A percentile compares a stretch with the other conserved stretches of the same genome.
phyloP scores from a whole-genome alignment of 768 basidiomycete species.

The Mycena haematopus region DNA sequence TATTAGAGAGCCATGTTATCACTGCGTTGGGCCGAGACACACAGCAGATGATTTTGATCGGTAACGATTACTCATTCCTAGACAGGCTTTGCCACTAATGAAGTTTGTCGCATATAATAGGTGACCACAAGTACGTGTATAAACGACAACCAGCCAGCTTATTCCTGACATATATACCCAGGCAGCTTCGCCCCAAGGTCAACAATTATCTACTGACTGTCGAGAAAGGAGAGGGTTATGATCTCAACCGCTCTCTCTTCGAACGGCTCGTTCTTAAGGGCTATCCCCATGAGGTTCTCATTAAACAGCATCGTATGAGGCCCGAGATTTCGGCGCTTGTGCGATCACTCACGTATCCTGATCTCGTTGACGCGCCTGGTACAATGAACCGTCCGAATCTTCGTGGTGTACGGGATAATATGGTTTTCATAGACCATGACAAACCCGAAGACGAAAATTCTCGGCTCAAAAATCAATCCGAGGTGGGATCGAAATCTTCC shows the following conservation, averaged over 20 bases:
- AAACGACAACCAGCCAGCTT: neutral
- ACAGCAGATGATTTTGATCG: conserved; percentile 67
- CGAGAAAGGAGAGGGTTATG: conserved; percentile 71
- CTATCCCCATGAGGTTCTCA: conserved; percentile 65
- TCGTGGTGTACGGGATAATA: conserved; percentile 59
- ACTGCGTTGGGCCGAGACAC: conserved; percentile 57
- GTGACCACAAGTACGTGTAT: conserved; percentile 69
- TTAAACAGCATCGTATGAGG: conserved; percentile 73
- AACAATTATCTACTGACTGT: conserved; percentile 69
- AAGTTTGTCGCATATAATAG: conserved; percentile 29
- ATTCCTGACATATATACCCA: conserved; percentile 32
- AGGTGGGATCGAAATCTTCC: conserved; percentile 55
- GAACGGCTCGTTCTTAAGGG: conserved; percentile 68
- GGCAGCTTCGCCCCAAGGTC: conserved; percentile 77
- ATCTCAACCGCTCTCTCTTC: conserved; percentile 72
- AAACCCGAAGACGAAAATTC: conserved; percentile 57
- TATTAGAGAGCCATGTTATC: conserved; percentile 69
- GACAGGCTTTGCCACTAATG: no score
- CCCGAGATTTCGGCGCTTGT: conserved; percentile 73
- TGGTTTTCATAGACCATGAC: conserved; percentile 66
- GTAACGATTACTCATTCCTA: conserved; percentile 52
- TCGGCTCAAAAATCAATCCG: conserved; percentile 50
- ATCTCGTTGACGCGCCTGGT: conserved; percentile 61
- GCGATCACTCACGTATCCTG: conserved; percentile 68
- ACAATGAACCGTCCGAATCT: conserved; percentile 52